Evolutionary conservation across 257 asterid species (phyloP), one percentile per base, ranked within the genome.

Genomic region (Ligustrum vulgare): DNA sequence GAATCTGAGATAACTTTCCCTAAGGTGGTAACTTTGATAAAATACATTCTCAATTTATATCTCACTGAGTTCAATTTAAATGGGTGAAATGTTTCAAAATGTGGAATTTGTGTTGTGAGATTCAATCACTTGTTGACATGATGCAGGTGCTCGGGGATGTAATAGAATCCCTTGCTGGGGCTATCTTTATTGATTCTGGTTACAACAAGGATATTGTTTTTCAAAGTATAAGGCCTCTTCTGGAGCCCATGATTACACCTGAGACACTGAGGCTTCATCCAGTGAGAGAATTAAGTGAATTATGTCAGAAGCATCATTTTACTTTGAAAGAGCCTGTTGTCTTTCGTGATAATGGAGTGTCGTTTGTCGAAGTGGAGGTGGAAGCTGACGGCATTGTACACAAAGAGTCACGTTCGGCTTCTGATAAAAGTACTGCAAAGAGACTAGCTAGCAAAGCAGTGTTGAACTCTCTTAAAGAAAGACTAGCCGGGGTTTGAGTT

Each of bases 151-250:
- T 94, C 25, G 97, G 93, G 25, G 98, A 94, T 74, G 74, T 94
- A 5, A 88, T 92, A 25, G 97, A 94, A 82, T 90, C 98, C n/a
- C 63, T 94, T n/a, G 97, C 91, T 0, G 98, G 97, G 23, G 96
- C 98, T 0, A 87, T 94, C 34, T 77, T 86, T 56, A 78, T 94
- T 0, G 98, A 94, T 80, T 94, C 98, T 0, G 87, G 90, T 22
- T 85, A 85, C 54, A 51, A 89, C 68, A 86, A 85, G 76, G 94
- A 84, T 8, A 51, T 11, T 0, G 94, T 92, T 5, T 86, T 88
- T 67, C 70, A 49, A 75, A 45, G 96, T 67, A 80, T 94, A 77
- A 84, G 83, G 70, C 97, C 96, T 13, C 96, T 92, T 34, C 88
- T 94, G 6, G 98, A 90, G 73, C 98, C 98, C 0, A 11, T 92